Base-by-base conservation (phyloP, 2,329 filamentous ascomycete genomes). In the Phaeosphaeriaceae sp. region DNA sequence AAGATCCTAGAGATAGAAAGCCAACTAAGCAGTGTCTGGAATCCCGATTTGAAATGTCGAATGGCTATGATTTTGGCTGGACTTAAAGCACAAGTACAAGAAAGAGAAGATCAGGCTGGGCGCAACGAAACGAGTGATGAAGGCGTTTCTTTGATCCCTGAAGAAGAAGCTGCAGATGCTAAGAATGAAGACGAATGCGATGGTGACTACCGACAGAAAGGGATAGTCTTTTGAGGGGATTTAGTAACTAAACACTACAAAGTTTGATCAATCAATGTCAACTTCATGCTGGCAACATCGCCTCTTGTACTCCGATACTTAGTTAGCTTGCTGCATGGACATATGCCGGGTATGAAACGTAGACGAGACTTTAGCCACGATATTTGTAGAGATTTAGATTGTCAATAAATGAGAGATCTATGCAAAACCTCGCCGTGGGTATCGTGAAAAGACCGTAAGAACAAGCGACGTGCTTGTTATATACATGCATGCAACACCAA, bases 1-100 rank as follows among this genome's bases (percentile, higher is more conserved):
- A 75, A 73, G 52, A 74, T 75, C 26, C 34, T 49, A 3, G 72
- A 72, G 45, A 61, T 75, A 60, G 70, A 74, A 42, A 39, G 49
- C 4, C 71, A 74, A 41, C 48, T 72, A 6, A 58, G 42, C 26
- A 57, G 66, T 12, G 71, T 72, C 2, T 68, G 67, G 63, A 72
- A 71, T 50, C 48, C 66, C 3, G 64, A 71, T 29, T 46, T 75
- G 33, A 74, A 71, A 48, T 30, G 52, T 11, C 63, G 69, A 17
- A 56, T 75, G 47, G 53, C 48, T 2, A 15, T 46, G 9, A 63
- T 74, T n/a, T 32, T 75, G 2, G 62, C 64, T 1, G 66, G 64
- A 0, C 38, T 75, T 47, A 70, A 61, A 23, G 45, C 46, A 9
- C 68, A 74, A 49, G 46, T 74, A 1, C 46, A 26, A 2, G 62